Evolutionary conservation across 139 green algal species (phyloP), one percentile per base, ranked within the genome.

Genomic region (Coccomyxa sp.): DNA sequence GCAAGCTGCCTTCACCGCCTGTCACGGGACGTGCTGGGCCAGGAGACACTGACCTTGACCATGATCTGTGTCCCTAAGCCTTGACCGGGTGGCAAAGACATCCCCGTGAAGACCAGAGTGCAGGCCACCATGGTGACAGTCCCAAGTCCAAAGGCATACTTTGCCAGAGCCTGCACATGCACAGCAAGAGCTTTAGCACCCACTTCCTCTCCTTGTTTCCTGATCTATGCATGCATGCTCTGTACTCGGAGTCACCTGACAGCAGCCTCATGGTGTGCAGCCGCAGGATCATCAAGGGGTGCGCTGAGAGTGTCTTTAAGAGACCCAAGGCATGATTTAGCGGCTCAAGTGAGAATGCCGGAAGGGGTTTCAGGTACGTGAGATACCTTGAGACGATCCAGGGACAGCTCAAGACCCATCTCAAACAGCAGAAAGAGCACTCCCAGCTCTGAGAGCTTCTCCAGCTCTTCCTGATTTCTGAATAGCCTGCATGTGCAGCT

Each of bases 381-480:
- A n/a, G n/a, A 27, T 39, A 91, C 89, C 88, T 94, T 94, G 29
- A 99, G 87, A 0, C 94, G 89, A 76, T 96, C 93, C 29, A 97
- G 68, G 2, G 87, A 93, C 40, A 99, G 89, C 88, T 99, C 95
- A 73, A 99, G 83, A 0, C 95, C 95, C 94, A 99, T 98, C 79
- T 99, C 95, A 84, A 98, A 99, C 38, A 99, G 87, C 84, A 99
- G 79, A 81, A 99, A 99, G 54, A 98, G 86, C 70, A 99, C 95
- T 16, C 95, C 95, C 39, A 99, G 88, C 87, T 99, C 95, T 0
- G 83, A 91, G 24, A 99, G 90, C 38, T 90, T 90, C 82, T 97
- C 90, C 22, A 98, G 87, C 40, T 99, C 93, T 71, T 95, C 82
- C 22, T 93, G 86, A 78, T 98, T 92, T 55, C 89, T 89, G 79